phyloP scores from a whole-genome alignment of 179 eudicot species.

The Monotropa hypopitys region DNA sequence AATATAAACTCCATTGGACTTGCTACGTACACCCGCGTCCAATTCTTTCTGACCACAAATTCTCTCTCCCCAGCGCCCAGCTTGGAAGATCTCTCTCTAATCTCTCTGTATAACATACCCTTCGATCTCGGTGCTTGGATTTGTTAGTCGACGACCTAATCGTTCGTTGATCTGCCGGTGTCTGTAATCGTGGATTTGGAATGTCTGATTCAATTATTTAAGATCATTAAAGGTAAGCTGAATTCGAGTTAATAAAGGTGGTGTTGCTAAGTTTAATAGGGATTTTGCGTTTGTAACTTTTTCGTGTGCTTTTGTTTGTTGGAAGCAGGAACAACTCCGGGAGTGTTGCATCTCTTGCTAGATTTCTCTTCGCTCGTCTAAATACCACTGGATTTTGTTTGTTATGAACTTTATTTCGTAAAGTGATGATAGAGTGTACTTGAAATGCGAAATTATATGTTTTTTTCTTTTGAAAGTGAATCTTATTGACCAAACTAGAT shows the following conservation, averaged over 20 bases:
- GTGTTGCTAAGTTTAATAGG: background rate
- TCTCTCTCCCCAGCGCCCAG: background rate
- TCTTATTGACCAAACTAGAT: background rate
- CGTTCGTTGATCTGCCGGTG: background rate
- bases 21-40: background rate
- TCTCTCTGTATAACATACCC: background rate
- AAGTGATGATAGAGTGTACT: no score
- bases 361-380: background rate
- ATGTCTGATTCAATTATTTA: background rate
- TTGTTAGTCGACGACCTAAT: background rate
- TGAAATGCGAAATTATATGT: no score
- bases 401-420: no score
- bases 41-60: background rate
- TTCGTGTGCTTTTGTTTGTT: background rate
- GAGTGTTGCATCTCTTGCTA: background rate
- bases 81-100: background rate
- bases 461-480: background rate
- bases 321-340: background rate
- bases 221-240: slow-evolving; percentile 7
- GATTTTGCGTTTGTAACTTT: background rate
- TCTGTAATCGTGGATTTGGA: background rate
- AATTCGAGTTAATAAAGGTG: background rate
- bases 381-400: background rate
- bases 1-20: no score
- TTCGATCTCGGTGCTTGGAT: background rate